phyloP scores from a whole-genome alignment of 768 basidiomycete genomes.

The Podaxis sp. region DNA sequence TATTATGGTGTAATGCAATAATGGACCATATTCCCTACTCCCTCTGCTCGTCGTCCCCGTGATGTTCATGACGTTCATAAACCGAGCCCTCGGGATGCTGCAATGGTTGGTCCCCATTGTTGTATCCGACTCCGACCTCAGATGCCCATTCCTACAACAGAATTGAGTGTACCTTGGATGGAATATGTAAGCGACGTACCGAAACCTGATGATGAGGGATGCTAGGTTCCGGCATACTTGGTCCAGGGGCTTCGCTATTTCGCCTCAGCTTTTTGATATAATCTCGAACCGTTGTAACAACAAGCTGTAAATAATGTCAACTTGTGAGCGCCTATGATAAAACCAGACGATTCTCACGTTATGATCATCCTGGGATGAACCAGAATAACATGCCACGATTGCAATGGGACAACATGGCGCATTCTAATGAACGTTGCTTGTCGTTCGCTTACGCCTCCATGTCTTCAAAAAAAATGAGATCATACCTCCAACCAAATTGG shows the following conservation, averaged over 20 bases:
- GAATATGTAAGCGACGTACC: slow-evolving; percentile 15
- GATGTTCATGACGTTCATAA: background rate
- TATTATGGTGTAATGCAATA: background rate
- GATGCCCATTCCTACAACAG: slow-evolving; percentile 4
- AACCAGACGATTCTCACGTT: slow-evolving; percentile 38
- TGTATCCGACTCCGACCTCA: background rate
- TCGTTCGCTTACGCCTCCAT: background rate
- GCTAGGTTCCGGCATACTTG: slow-evolving; percentile 28
- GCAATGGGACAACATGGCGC: slow-evolving; percentile 82
- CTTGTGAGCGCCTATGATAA: background rate
- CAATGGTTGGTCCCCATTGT: background rate
- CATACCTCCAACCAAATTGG: slow-evolving; percentile 80
- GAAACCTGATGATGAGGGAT: slow-evolving; percentile 23
- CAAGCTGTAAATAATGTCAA: slow-evolving; percentile 38
- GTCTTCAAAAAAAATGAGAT: background rate
- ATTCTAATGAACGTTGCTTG: slow-evolving; percentile 41
- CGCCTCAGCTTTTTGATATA: slow-evolving; percentile 59
- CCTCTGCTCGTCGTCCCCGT: background rate
- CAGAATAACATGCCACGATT: slow-evolving; percentile 74
- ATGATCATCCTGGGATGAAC: slow-evolving; percentile 78
- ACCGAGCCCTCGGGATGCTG: background rate
- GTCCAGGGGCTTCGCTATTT: slow-evolving; percentile 27
- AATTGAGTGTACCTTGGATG: background rate
- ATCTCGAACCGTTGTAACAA: slow-evolving; percentile 61
- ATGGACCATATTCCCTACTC: background rate